A percentile compares a stretch with the other conserved stretches of the same genome.
phyloP scores from a whole-genome alignment of 202 grass and related monocot genomes.

The Setaria viridis region DNA sequence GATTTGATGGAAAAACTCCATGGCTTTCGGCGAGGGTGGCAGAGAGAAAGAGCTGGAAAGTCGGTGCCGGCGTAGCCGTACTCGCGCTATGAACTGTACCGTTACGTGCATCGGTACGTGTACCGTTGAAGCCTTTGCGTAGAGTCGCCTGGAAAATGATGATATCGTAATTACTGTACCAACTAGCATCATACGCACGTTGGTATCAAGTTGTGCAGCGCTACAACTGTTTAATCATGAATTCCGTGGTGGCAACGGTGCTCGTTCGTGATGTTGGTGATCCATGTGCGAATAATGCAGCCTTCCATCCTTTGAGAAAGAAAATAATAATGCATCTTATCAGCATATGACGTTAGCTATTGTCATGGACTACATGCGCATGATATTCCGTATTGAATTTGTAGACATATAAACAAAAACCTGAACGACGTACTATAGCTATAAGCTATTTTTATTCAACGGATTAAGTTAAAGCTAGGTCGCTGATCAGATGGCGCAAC shows the following conservation, averaged over 20 bases:
- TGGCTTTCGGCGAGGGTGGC: conserved; percentile 38
- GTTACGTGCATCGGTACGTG: background rate
- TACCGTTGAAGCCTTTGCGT: too few relatives aligned
- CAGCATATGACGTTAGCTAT: background rate
- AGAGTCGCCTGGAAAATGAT: background rate
- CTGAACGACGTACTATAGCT: too few relatives aligned
- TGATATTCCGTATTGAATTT: background rate
- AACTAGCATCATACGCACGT: background rate
- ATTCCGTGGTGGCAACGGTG: background rate
- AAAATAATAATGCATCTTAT: background rate
- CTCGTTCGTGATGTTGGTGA: background rate
- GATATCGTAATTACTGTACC: background rate
- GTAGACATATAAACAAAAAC: background rate
- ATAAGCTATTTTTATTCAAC: background rate
- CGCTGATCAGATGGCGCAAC: background rate
- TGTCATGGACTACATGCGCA: background rate
- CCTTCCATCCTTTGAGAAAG: background rate
- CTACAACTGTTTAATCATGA: background rate
- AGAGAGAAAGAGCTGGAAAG: background rate
- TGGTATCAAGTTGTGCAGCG: background rate
- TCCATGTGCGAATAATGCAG: background rate
- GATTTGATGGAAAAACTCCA: conserved; percentile 1
- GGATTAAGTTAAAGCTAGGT: background rate
- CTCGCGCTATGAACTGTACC: background rate
- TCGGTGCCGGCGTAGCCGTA: background rate